Base-by-base conservation (phyloP, 31 red algal species). In the Bonnemaisonia californica region DNA sequence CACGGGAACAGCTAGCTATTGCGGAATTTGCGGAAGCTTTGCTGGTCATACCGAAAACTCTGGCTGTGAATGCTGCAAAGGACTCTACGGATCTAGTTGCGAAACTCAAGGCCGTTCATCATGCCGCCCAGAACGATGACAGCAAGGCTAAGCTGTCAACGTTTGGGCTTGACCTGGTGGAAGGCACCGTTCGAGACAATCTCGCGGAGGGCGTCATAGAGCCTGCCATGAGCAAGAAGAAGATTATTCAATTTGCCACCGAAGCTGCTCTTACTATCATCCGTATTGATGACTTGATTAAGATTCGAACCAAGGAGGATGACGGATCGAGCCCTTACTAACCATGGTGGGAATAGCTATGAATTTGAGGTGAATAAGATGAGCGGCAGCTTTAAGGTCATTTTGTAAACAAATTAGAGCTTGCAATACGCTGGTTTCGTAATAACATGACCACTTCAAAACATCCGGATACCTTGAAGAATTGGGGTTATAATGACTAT, bases 201-300 rank as follows among this genome's bases (percentile, higher is more conserved):
- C 55, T 95, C 26, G 54, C 77, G 31, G 96, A 85, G 39, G 96
- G 96, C 16, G 91, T 98, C 2, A 76, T 98, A 64, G 96, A 98
- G 65, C 96, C 96, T 27, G 90, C 96, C 29, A 70, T 98, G 58
- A 91, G 89, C 89, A 98, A 98, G 73, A 87, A 93, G 70, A 98
- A 98, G 63, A 91, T 86, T 39, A 92, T 98, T 56, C 92, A 95
- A 70, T 93, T 98, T 74, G 96, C 96, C 5, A 95, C 96, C 30
- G 96, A 98, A 41, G 96, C 96, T 48, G 96, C 96, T 0, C 69
- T 98, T 16, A 98, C 96, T 1, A 95, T 98, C 70, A 87, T 98
- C 60, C 96, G 96, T 40, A 97, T 98, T 55, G 96, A 98, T 69
- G 96, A 98, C 62, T 71, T 81, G 19, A 93, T 98, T 57, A 95